Evolutionary conservation across 202 grass and related monocot species (phyloP).

Genomic region (Hordeum pubiflorum): DNA sequence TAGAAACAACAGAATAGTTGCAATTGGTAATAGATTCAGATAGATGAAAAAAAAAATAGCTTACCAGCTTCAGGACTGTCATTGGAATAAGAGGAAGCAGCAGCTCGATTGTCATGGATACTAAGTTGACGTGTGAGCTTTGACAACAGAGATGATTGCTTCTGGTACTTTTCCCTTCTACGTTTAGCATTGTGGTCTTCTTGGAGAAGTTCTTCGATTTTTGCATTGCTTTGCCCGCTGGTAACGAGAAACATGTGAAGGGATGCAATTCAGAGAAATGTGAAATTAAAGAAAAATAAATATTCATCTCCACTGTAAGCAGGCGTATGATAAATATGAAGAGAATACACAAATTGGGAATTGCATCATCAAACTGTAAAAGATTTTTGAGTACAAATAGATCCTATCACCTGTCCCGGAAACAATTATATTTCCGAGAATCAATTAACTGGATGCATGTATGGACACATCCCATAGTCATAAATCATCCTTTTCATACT

Average conservation of each 20-base stretch:
- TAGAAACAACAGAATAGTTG: neutral
- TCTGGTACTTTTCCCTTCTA: constrained; percentile 77
- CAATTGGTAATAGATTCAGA: neutral
- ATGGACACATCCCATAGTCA: neutral
- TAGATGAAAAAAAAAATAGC: neutral
- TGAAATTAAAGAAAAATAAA: neutral
- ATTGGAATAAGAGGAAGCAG: constrained; percentile 56
- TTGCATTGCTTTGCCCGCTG: constrained; percentile 78
- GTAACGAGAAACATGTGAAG: constrained; percentile 18
- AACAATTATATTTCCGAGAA: neutral
- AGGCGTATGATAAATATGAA: neutral
- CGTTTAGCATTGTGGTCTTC: constrained; percentile 90
- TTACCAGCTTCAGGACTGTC: constrained; percentile 56
- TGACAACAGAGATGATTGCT: constrained; percentile 82
- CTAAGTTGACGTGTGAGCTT: constrained; percentile 93
- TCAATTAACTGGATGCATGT: neutral
- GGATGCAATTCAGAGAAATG: neutral
- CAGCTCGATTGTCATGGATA: constrained; percentile 81
- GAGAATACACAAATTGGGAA: neutral
- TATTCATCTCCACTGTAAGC: neutral
- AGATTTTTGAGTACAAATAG: neutral
- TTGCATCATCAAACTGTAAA: neutral
- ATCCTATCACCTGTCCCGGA: neutral
- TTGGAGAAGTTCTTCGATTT: constrained; percentile 88
- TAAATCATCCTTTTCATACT: neutral